phyloP scores from a whole-genome alignment of 768 basidiomycete species.

The Gloeostereum incarnatum region DNA sequence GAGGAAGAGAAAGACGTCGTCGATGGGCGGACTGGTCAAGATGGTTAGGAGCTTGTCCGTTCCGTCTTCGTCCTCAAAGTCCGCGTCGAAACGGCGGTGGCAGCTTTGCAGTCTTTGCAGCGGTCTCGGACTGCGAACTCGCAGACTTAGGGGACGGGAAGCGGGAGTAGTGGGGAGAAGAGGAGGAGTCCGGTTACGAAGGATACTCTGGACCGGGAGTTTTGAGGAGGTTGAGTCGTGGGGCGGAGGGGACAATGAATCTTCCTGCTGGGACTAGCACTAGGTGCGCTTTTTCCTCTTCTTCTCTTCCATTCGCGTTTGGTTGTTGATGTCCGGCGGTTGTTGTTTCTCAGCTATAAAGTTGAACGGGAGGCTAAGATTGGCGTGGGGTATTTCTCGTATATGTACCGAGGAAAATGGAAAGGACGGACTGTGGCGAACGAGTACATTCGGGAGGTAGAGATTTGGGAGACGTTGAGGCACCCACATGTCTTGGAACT shows the following conservation, averaged over 20 bases:
- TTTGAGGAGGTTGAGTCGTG: conserved; percentile 54
- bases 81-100: too few relatives aligned
- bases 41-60: not conserved
- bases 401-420: conserved; percentile 76
- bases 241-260: conserved; percentile 18
- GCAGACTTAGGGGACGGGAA: not conserved
- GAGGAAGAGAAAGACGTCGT: not conserved
- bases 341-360: conserved; percentile 43
- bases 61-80: conserved; percentile 1
- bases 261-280: conserved; percentile 77
- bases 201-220: conserved; percentile 57
- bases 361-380: conserved; percentile 62
- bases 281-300: conserved; percentile 22
- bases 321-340: not conserved
- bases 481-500: conserved; percentile 69
- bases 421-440: conserved; percentile 50
- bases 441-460: conserved; percentile 62
- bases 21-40: not conserved
- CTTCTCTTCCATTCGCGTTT: not conserved
- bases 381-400: conserved; percentile 70
- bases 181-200: too few relatives aligned
- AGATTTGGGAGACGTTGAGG: conserved; percentile 60
- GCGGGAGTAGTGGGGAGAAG: too few relatives aligned
- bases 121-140: not conserved
- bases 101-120: too few relatives aligned